Conservation (phyloP, 768 basidiomycete genomes). For the Suillus spraguei region DNA sequence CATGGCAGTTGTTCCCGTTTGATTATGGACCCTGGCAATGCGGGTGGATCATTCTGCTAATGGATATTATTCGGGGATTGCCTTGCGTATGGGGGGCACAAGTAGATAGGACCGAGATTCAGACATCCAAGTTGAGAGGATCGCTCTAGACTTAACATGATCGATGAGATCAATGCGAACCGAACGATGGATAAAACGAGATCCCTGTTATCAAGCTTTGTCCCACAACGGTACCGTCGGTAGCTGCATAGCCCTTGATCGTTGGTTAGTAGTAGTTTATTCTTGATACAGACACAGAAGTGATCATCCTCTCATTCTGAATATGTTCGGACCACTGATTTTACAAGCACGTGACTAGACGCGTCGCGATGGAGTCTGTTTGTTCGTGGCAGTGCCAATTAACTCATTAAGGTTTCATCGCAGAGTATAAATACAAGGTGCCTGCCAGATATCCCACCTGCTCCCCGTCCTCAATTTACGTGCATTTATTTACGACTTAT, state of each 20-base stretch:
- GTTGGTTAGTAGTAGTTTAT: background rate
- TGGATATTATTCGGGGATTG: slow-evolving; percentile 5
- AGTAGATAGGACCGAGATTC: background rate
- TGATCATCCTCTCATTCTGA: too few relatives aligned
- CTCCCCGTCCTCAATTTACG: background rate
- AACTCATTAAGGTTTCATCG: background rate
- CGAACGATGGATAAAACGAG: background rate
- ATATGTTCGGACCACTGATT: background rate
- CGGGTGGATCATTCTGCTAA: background rate
- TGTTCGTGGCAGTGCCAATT: background rate
- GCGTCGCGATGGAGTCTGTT: background rate
- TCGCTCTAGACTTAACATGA: background rate
- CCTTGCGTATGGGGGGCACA: background rate
- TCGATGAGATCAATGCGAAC: background rate
- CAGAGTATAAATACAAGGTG: background rate
- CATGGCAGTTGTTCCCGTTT: too few relatives aligned
- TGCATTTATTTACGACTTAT: background rate
- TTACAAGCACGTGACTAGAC: background rate
- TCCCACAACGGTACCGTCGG: background rate
- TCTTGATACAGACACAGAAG: background rate
- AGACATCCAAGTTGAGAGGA: background rate
- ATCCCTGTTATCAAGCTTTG: background rate
- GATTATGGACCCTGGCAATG: background rate
- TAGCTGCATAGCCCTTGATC: too few relatives aligned
- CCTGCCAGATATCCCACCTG: background rate